Conservation (phyloP, 2,329 filamentous ascomycete species). For the Tympanopsis confertula region DNA sequence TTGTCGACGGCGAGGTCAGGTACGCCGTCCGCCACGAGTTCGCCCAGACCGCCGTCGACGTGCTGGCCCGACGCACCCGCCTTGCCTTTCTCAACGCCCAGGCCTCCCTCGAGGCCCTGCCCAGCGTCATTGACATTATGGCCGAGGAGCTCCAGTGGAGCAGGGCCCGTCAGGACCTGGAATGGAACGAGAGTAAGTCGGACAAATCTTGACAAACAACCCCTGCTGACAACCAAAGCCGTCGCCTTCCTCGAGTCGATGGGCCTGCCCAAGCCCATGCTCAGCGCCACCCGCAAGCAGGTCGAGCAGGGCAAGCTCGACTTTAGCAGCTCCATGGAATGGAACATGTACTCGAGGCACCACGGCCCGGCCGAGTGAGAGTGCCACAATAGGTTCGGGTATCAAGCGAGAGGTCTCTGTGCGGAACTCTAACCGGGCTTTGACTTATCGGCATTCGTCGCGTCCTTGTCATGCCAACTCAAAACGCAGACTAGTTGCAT, state of each 20-base stretch:
- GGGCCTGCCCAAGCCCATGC: constrained; percentile 51
- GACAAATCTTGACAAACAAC: background rate
- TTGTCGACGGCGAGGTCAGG: constrained; percentile 81
- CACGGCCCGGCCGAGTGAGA: constrained; percentile 34
- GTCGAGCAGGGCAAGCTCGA: constrained; percentile 49
- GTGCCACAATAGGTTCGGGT: too few relatives aligned
- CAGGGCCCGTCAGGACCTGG: constrained; percentile 55
- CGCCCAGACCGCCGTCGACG: constrained; percentile 80
- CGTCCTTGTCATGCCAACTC: too few relatives aligned
- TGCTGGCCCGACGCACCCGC: constrained; percentile 73
- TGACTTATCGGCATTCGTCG: constrained; percentile 9
- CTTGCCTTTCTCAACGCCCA: constrained; percentile 87
- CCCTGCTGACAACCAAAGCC: constrained; percentile 21
- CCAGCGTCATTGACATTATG: constrained; percentile 82
- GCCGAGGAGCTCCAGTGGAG: constrained; percentile 73
- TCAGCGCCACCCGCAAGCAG: constrained; percentile 43
- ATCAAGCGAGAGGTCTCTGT: too few relatives aligned
- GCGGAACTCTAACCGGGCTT: constrained; percentile 10
- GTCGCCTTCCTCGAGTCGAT: constrained; percentile 51
- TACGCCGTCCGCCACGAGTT: constrained; percentile 85
- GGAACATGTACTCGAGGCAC: constrained; percentile 50
- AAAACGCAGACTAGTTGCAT: too few relatives aligned
- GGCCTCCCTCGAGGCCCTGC: constrained; percentile 75
- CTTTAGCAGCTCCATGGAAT: constrained; percentile 43
- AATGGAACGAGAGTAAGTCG: constrained; percentile 65